Conservation (phyloP, 2,329 filamentous ascomycete species). For the Pyrenochaeta sp. region DNA sequence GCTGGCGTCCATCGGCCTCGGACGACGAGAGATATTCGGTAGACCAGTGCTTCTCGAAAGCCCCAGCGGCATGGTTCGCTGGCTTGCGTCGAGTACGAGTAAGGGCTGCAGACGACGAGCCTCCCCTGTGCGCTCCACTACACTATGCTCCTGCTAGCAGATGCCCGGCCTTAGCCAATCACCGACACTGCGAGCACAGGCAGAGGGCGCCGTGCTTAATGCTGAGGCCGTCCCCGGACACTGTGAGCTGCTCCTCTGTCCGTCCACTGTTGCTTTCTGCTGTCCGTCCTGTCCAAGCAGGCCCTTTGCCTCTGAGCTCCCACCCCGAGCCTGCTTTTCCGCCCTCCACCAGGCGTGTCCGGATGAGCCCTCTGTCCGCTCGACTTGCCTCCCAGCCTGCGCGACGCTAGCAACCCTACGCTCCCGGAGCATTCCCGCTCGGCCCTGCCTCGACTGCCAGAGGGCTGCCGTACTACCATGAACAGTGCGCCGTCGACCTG, state of each 20-base stretch:
- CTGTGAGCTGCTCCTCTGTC: conserved; percentile 25
- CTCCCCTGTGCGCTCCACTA: conserved; percentile 32
- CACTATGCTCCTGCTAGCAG: conserved; percentile 29
- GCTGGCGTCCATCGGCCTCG: conserved; percentile 17
- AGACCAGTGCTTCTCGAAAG: conserved; percentile 36
- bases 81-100: conserved; percentile 36
- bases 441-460: conserved; percentile 24
- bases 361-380: conserved; percentile 19
- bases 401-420: conserved; percentile 27
- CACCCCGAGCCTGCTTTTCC: too few relatives aligned
- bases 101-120: conserved; percentile 34
- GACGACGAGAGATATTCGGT: conserved; percentile 27
- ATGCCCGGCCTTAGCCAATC: conserved; percentile 30
- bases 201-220: conserved; percentile 38
- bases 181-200: conserved; percentile 24
- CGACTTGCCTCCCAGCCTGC: conserved; percentile 24
- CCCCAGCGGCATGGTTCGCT: conserved; percentile 30
- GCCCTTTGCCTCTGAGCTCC: not conserved
- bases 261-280: conserved; percentile 20
- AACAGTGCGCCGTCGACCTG: conserved; percentile 19
- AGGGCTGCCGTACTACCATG: conserved; percentile 41
- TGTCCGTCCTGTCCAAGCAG: conserved; percentile 10
- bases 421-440: conserved; percentile 25
- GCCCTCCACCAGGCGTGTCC: too few relatives aligned
- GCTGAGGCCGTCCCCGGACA: conserved; percentile 38